These are phyloP conservation scores for Didymella glomerata DNA, from an alignment of 2,329 filamentous ascomycete species.

Conservation along the genomic window DNA sequence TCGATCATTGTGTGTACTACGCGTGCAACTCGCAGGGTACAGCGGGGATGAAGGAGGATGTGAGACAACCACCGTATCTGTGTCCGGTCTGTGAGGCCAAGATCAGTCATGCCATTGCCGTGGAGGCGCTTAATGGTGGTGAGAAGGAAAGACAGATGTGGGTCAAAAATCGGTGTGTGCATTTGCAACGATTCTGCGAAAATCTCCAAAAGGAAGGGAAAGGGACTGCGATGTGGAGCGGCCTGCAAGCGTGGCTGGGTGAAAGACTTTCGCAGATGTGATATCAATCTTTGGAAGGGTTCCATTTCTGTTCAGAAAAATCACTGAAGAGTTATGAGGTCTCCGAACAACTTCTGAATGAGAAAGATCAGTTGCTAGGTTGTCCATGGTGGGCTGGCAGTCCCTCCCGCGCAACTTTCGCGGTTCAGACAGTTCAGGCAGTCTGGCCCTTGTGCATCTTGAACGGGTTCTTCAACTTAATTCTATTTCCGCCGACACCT, in stretches of 20 bases:
- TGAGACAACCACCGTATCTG: slow-evolving; percentile 69
- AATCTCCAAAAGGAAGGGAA: background rate
- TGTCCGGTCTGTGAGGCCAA: slow-evolving; percentile 69
- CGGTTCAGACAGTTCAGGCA: background rate
- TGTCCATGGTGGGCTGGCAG: background rate
- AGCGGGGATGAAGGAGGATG: slow-evolving; percentile 65
- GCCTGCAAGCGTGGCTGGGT: slow-evolving; percentile 3
- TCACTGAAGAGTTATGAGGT: too few species aligned
- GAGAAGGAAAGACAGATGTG: background rate
- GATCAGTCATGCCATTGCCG: slow-evolving; percentile 40
- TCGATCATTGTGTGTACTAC: slow-evolving; percentile 72
- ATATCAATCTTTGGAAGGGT: slow-evolving; percentile 5
- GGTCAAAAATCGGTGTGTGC: background rate
- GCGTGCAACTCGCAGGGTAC: slow-evolving; percentile 72
- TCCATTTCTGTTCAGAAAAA: too few species aligned
- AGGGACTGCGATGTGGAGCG: slow-evolving; percentile 3
- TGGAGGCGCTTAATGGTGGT: background rate
- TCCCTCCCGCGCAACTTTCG: background rate
- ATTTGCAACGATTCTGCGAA: background rate
- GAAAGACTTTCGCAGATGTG: background rate
- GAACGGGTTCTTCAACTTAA: background rate
- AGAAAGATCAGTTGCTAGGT: too few species aligned
- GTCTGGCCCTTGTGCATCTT: background rate
- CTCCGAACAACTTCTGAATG: background rate
- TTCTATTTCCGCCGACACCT: background rate